Evolutionary conservation across 1,284 basidiomycete species (phyloP), one percentile per base, ranked within the genome.

Genomic region (Farysia itapuensis): DNA sequence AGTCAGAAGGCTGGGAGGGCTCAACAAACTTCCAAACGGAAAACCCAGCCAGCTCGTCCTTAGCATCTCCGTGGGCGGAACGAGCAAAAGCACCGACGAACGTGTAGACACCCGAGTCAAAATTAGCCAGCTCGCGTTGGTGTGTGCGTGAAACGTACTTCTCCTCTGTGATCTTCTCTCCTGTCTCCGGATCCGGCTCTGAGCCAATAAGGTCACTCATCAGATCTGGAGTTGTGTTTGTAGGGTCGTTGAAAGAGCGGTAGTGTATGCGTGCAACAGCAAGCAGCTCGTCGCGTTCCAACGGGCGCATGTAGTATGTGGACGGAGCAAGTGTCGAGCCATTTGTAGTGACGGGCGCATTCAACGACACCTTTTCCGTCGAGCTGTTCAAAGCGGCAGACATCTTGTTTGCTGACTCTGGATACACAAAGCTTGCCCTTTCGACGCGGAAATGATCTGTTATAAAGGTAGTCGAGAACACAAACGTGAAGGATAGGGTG

Each of bases 171-270:
- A 11, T 6, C 0, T 12, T 1, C 2, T 31, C 29, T 4, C 41
- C 41, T 0, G 29, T 6, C 4, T 22, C 15, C 6, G 37, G 21
- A 19, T 43, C 28, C 3, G 20, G 5, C 19, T 54, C 51, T 13
- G 23, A 15, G 1, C 6, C 13, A 4, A 48, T n/a, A 9, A 48
- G 16, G 0, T 1, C 6, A 11, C 40, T 12, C 3, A 54, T 18
- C n/a, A 43, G 39, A 16, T 48, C 45, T 4, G 18, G 32, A 2
- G 31, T 33, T 5, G 32, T 20, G 12, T 43, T 39, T 31, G 9
- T n/a, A 1, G 44, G 31, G n/a, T 43, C 37, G 20, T 32, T 25
- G 13, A 54, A 54, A 2, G 51, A 43, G 4, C 42, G 36, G 16
- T 43, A n/a, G 11, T 37, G 40, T 2, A 50, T 39, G 4, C 19